phyloP scores from a whole-genome alignment of 139 green algal genomes.

The Coelastrella sp. region DNA sequence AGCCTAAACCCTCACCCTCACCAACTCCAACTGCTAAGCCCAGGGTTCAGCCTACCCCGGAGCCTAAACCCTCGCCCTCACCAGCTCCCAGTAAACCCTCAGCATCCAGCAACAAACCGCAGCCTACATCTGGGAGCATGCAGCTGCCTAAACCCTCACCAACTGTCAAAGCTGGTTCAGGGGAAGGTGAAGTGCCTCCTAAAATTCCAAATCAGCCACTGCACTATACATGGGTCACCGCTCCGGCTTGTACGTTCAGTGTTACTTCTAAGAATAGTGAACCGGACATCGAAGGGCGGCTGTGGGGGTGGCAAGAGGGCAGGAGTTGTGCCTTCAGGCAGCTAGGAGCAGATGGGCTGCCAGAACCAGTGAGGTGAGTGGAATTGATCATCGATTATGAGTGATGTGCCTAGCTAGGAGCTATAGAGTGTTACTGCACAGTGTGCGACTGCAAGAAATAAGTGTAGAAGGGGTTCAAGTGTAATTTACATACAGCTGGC shows the following conservation, averaged over 20 bases:
- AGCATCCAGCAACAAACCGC: no score
- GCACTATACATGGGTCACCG: neutral
- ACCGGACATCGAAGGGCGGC: constrained; percentile 46
- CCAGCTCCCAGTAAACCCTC: neutral
- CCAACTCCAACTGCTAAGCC: neutral
- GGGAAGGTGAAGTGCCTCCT: neutral
- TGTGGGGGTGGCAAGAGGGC: constrained; percentile 57
- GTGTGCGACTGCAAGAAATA: no score
- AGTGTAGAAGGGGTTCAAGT: no score
- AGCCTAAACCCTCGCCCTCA: neutral
- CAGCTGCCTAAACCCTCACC: neutral
- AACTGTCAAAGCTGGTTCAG: neutral
- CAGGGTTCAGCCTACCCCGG: neutral
- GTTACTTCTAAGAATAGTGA: constrained; percentile 16
- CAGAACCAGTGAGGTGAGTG: neutral
- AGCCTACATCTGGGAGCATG: no score
- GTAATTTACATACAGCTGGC: no score
- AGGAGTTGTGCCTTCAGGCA: constrained; percentile 47
- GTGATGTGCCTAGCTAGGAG: no score
- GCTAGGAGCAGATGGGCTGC: neutral
- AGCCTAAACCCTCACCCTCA: neutral
- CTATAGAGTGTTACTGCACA: no score
- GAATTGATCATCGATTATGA: neutral
- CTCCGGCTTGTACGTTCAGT: neutral
- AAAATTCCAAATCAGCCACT: neutral